Conservation (phyloP, 139 green algal species). For the Microglena sp. region DNA sequence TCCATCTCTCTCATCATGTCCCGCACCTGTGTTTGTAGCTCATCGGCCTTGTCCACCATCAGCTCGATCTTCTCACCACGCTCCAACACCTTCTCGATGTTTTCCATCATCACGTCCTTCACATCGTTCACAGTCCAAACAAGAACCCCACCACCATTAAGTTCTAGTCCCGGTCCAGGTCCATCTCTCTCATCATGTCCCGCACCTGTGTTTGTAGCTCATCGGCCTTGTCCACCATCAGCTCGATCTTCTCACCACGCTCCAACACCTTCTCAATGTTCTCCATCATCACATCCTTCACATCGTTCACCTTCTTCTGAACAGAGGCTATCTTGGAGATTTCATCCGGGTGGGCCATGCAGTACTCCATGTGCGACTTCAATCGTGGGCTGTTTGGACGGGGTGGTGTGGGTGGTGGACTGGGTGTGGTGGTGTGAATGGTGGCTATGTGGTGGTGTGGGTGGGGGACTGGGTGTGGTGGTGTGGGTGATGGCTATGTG, state of each 20-base stretch:
- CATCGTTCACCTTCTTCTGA: slow-evolving; percentile 74
- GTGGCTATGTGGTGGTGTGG: too few species aligned
- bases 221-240: too few species aligned
- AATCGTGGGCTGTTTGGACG: slow-evolving; percentile 58
- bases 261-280: slow-evolving; percentile 93
- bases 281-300: slow-evolving; percentile 83
- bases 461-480: too few species aligned
- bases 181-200: too few species aligned
- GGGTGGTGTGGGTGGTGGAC: too few species aligned
- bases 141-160: neutral
- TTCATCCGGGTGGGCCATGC: slow-evolving; percentile 83
- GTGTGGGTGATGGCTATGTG: too few species aligned
- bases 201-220: too few species aligned
- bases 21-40: too few species aligned
- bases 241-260: slow-evolving; percentile 84
- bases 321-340: slow-evolving; percentile 79
- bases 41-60: slow-evolving; percentile 85
- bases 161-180: neutral
- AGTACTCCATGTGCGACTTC: slow-evolving; percentile 90
- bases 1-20: slow-evolving; percentile 11
- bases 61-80: slow-evolving; percentile 87
- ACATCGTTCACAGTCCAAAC: slow-evolving; percentile 71
- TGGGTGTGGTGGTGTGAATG: too few species aligned
- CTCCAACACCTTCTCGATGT: slow-evolving; percentile 90
- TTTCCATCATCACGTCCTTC: slow-evolving; percentile 83